A percentile compares a stretch with the other conserved stretches of the same genome.
Evolutionary conservation across 2,329 filamentous ascomycete species (phyloP).

Genomic region (Boeremia exigua): DNA sequence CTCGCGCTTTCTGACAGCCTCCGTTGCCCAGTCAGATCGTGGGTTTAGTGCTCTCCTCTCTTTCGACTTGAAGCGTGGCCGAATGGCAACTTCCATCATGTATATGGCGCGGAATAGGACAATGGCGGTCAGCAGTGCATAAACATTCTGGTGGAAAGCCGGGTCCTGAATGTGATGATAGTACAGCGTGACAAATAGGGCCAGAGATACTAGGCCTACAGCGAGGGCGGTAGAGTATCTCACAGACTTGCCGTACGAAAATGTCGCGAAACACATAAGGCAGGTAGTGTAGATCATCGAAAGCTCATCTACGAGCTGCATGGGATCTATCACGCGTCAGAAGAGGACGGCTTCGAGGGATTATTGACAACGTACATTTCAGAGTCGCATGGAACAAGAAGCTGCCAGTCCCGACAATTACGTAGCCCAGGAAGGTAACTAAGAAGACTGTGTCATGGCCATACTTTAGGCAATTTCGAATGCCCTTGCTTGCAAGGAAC

Average conservation of each 20-base stretch:
- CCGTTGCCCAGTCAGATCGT: constrained; percentile 35
- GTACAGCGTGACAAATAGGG: constrained; percentile 74
- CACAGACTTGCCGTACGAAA: constrained; percentile 69
- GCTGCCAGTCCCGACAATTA: constrained; percentile 66
- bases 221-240: constrained; percentile 62
- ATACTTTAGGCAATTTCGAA: constrained; percentile 73
- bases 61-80: constrained; percentile 59
- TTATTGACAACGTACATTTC: constrained; percentile 59
- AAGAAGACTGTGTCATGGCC: constrained; percentile 78
- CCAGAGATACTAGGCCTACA: constrained; percentile 59
- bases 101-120: constrained; percentile 77
- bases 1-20: constrained; percentile 52
- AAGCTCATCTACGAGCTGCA: constrained; percentile 74
- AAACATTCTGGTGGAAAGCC: constrained; percentile 81
- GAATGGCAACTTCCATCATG: constrained; percentile 73
- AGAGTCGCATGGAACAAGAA: constrained; percentile 69
- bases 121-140: constrained; percentile 72
- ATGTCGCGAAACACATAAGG: constrained; percentile 73
- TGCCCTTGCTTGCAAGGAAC: constrained; percentile 76
- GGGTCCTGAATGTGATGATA: constrained; percentile 86
- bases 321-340: constrained; percentile 68
- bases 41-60: constrained; percentile 47
- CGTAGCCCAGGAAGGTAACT: constrained; percentile 67
- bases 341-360: background rate
- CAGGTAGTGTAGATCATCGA: constrained; percentile 77